Conservation (phyloP, 169 alveolate genomes). For the Eimeria tenella region DNA sequence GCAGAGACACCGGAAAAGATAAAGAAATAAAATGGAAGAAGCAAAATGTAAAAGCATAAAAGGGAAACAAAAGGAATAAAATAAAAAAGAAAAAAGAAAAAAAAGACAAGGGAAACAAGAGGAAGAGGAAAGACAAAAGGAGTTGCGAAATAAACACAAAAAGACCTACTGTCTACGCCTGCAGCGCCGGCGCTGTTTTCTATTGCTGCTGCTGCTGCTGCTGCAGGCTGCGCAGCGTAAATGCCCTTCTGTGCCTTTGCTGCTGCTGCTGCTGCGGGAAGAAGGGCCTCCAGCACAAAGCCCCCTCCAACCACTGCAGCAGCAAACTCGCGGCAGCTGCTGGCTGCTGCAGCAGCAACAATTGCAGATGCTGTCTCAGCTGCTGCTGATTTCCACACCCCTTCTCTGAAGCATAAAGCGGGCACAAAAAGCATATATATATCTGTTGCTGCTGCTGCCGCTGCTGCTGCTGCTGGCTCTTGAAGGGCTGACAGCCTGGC, state of each 20-base stretch:
- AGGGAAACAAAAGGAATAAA: background rate
- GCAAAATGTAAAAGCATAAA: background rate
- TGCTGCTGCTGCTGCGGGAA: constrained; percentile 6
- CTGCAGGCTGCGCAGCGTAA: background rate
- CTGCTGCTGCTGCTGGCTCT: background rate
- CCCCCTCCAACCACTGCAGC: background rate
- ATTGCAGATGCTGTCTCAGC: background rate
- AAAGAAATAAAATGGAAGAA: background rate
- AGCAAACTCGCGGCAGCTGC: constrained; percentile 16
- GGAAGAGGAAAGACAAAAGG: background rate
- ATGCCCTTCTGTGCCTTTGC: constrained; percentile 32
- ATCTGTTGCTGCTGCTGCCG: background rate
- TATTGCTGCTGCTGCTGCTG: background rate
- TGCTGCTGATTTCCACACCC: background rate
- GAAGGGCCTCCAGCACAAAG: constrained; percentile 27
- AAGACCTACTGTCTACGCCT: constrained; percentile 7
- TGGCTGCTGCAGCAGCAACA: background rate
- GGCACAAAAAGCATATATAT: background rate
- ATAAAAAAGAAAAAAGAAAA: background rate
- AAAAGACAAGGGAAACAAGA: background rate
- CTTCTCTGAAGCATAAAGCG: background rate
- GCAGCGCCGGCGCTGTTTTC: background rate
- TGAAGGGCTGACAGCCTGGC: too few relatives aligned
- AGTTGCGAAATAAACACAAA: background rate
- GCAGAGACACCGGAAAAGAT: background rate